Percentiles rank a stretch among this genome's conserved stretches.
Evolutionary conservation across 1,139 yeast species (phyloP).

Genomic region (Spencermartinsiella ligniputridi): DNA sequence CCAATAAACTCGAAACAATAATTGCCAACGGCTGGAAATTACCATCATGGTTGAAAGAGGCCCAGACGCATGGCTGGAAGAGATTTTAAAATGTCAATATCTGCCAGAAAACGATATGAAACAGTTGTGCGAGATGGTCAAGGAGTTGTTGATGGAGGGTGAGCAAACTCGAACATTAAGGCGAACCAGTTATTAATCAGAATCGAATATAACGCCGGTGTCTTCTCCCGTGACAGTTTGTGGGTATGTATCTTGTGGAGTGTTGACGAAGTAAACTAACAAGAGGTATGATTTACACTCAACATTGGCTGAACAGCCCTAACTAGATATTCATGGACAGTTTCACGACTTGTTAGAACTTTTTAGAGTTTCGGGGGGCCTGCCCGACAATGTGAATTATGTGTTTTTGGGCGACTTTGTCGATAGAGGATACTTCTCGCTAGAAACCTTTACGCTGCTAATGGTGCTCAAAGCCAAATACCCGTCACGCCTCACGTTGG

Average conservation of each 20-base stretch:
- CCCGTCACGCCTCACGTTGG: conserved; percentile 81
- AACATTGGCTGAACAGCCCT: neutral
- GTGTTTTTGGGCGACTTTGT: conserved; percentile 93
- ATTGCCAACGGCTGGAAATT: no score
- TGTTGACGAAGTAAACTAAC: conserved; percentile 1
- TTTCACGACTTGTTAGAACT: conserved; percentile 91
- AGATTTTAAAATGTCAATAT: conserved; percentile 83
- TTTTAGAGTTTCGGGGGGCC: conserved; percentile 89
- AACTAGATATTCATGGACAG: conserved; percentile 86
- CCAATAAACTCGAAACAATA: no score
- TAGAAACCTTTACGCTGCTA: conserved; percentile 85
- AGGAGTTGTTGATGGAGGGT: conserved; percentile 77
- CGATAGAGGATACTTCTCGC: conserved; percentile 90
- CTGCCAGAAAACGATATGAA: conserved; percentile 93
- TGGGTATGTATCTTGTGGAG: conserved; percentile 58
- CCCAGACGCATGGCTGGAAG: conserved; percentile 96
- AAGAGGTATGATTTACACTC: neutral
- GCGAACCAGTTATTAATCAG: conserved; percentile 30
- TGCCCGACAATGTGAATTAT: conserved; percentile 75
- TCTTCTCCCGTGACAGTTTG: conserved; percentile 97
- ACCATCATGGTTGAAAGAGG: conserved; percentile 65
- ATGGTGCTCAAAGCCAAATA: conserved; percentile 83
- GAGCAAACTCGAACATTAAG: conserved; percentile 9
- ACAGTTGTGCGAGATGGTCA: conserved; percentile 89
- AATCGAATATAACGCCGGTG: conserved; percentile 93